A percentile compares a stretch with the other conserved stretches of the same genome.
phyloP scores from a whole-genome alignment of 2,329 filamentous ascomycete species.

The Colletotrichum ledebouriae region DNA sequence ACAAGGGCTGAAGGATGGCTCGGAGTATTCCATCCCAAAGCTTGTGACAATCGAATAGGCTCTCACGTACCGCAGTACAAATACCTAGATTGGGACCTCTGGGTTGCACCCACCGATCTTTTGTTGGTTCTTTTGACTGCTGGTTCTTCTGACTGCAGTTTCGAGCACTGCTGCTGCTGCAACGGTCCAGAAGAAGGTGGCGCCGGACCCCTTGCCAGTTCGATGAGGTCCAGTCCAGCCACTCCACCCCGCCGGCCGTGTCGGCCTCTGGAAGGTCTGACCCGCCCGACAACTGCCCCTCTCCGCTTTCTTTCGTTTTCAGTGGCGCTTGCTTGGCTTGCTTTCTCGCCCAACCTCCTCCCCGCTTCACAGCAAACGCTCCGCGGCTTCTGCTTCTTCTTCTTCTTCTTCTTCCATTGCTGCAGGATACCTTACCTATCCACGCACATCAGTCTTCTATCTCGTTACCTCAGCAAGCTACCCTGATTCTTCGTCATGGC shows the following conservation, averaged over 20 bases:
- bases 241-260: conserved; percentile 29
- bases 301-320: conserved; percentile 37
- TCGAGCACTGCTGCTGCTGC: no score
- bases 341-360: conserved; percentile 37
- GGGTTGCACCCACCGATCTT: conserved; percentile 16
- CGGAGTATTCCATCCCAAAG: neutral
- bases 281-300: conserved; percentile 27
- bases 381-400: conserved; percentile 35
- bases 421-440: conserved; percentile 29
- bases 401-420: conserved; percentile 3
- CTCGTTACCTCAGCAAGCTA: neutral
- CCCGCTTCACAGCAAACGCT: conserved; percentile 40
- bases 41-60: neutral
- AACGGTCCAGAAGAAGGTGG: no score
- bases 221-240: conserved; percentile 21
- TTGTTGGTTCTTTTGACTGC: no score
- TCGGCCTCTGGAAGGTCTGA: conserved; percentile 27
- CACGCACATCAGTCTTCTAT: no score
- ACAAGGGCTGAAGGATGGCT: neutral
- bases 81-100: conserved; percentile 2
- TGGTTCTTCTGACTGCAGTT: no score
- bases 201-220: no score
- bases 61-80: no score
- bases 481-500: no score
- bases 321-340: conserved; percentile 10